Percentiles rank a stretch among this genome's conserved stretches.
Evolutionary conservation across 129 eudicot genomes (phyloP).

Genomic region (Lonicera japonica): DNA sequence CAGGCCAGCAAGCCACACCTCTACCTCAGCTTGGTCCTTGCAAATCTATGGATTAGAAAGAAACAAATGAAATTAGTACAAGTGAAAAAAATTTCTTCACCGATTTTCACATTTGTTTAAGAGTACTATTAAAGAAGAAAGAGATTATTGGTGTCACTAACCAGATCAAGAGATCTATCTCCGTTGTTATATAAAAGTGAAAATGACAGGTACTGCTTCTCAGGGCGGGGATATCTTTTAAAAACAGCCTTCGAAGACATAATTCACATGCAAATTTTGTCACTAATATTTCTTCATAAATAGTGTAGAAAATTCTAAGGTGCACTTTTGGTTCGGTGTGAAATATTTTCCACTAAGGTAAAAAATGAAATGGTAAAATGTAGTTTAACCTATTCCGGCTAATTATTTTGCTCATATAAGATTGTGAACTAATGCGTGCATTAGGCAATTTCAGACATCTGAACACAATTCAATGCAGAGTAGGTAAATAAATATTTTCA

Average conservation of each 20-base stretch:
- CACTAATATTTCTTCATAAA: too few species aligned
- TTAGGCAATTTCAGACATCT: too few species aligned
- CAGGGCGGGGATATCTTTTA: slow-evolving; percentile 68
- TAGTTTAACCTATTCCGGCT: too few species aligned
- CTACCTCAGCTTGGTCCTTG: slow-evolving; percentile 64
- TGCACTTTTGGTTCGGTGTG: too few species aligned
- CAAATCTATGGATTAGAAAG: slow-evolving; percentile 47
- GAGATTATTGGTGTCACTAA: slow-evolving; percentile 21
- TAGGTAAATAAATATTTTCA: too few species aligned
- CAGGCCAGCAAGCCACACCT: slow-evolving; percentile 74
- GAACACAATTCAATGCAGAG: too few species aligned
- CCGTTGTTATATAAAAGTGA: slow-evolving; percentile 71
- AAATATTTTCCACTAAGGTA: too few species aligned
- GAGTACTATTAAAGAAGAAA: not conserved
- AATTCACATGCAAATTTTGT: not conserved
- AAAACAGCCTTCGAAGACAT: slow-evolving; percentile 53
- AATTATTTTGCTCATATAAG: too few species aligned
- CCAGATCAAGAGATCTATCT: slow-evolving; percentile 83
- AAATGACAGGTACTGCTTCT: slow-evolving; percentile 79
- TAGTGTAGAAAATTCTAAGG: not conserved
- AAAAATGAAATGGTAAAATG: too few species aligned
- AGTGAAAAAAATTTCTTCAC: slow-evolving; percentile 5
- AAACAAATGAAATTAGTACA: slow-evolving; percentile 1
- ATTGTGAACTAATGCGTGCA: too few species aligned
- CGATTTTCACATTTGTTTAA: not conserved